Evolutionary conservation across 345 rosid species (phyloP).

Genomic region (Brassica carinata): DNA sequence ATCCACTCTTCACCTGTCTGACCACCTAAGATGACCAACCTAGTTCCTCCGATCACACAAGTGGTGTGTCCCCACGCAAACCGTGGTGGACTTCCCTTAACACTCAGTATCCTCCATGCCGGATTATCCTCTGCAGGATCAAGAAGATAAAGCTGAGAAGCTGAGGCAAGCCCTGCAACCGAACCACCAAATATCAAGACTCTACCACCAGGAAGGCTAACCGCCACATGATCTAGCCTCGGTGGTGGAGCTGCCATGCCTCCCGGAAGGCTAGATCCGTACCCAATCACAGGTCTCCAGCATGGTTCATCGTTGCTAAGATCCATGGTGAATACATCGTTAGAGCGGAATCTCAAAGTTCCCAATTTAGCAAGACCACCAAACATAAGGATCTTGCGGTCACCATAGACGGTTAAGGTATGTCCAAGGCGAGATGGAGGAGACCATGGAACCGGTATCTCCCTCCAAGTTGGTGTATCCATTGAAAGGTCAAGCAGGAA

Average conservation of each 20-base stretch:
- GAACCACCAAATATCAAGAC: constrained; percentile 89
- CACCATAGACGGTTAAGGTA: constrained; percentile 84
- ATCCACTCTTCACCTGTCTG: constrained; percentile 98
- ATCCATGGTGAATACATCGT: constrained; percentile 92
- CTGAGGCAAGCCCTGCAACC: constrained; percentile 87
- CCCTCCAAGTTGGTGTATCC: constrained; percentile 92
- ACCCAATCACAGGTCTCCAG: constrained; percentile 84
- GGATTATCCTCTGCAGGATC: constrained; percentile 89
- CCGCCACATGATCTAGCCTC: constrained; percentile 90
- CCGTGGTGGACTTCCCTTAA: constrained; percentile 78
- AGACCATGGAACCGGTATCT: constrained; percentile 86
- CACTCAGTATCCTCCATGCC: constrained; percentile 87
- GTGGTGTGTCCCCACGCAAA: constrained; percentile 98
- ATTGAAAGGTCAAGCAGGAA: constrained; percentile 88
- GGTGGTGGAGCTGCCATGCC: constrained; percentile 84
- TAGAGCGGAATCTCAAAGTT: constrained; percentile 86
- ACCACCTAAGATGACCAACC: constrained; percentile 84
- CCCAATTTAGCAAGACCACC: constrained; percentile 93
- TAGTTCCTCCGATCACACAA: constrained; percentile 91
- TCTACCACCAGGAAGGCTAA: constrained; percentile 84
- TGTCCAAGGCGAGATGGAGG: constrained; percentile 97
- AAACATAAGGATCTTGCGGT: constrained; percentile 84
- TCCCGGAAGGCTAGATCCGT: constrained; percentile 66
- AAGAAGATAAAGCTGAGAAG: constrained; percentile 82
- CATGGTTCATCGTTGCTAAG: constrained; percentile 86